A percentile compares a stretch with the other conserved stretches of the same genome.
These are phyloP conservation scores for Eimeria tenella DNA, from an alignment of 169 alveolate genomes.

Conservation along the genomic window DNA sequence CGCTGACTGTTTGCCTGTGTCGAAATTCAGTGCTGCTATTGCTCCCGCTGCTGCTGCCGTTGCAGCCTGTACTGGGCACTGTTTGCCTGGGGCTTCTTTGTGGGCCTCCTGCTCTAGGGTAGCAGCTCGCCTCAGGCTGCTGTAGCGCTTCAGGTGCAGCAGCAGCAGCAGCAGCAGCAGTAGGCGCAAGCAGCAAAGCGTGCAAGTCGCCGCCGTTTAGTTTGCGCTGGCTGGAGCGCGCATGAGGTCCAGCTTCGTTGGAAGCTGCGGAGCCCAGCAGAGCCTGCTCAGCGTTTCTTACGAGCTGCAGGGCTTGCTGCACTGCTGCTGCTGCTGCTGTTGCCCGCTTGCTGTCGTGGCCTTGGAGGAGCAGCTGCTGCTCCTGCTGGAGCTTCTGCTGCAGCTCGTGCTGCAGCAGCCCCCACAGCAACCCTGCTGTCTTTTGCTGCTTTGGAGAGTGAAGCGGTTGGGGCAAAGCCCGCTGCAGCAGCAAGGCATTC, in stretches of 20 bases:
- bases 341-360: constrained; percentile 24
- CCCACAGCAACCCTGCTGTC: constrained; percentile 52
- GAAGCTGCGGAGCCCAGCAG: constrained; percentile 27
- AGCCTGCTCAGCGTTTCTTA: constrained; percentile 35
- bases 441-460: constrained; percentile 42
- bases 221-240: not conserved
- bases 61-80: not conserved
- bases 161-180: constrained; percentile 26
- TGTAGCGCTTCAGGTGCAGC: not conserved
- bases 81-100: not conserved
- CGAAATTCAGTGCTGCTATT: not conserved
- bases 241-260: not conserved
- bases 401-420: constrained; percentile 36
- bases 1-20: not conserved
- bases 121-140: not conserved
- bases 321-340: constrained; percentile 57
- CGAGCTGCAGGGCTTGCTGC: constrained; percentile 41
- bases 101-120: not conserved
- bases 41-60: constrained; percentile 30
- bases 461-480: constrained; percentile 68
- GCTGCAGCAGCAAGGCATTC: constrained; percentile 35
- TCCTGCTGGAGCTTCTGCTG: constrained; percentile 70
- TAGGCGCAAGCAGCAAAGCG: not conserved
- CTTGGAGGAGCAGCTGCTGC: not conserved
- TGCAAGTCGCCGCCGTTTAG: not conserved